Conservation (phyloP, 148 eudicot genomes). For the Nyssa sinensis region DNA sequence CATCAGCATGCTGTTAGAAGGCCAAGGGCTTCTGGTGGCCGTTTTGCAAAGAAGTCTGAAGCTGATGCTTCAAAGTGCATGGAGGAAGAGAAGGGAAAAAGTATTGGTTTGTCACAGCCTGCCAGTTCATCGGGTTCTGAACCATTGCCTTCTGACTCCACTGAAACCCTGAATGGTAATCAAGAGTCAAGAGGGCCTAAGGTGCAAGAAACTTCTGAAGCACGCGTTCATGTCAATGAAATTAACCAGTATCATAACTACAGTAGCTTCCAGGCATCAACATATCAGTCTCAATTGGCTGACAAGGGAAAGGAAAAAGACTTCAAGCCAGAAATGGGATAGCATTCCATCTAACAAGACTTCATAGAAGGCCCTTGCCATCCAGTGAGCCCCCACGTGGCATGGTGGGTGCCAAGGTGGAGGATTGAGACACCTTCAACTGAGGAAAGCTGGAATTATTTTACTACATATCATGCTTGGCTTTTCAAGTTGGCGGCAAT, state of each 20-base stretch:
- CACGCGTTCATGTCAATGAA: constrained; percentile 17
- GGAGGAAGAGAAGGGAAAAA: constrained; percentile 31
- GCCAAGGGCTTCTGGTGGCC: constrained; percentile 86
- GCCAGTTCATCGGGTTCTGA: constrained; percentile 34
- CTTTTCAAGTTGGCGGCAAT: constrained; percentile 44
- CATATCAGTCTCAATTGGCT: constrained; percentile 17
- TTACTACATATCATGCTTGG: constrained; percentile 66
- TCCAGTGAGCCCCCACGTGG: constrained; percentile 20
- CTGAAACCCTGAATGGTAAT: constrained; percentile 6
- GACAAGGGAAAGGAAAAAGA: constrained; percentile 17
- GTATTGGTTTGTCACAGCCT: constrained; percentile 29
- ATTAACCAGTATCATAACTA: constrained; percentile 19
- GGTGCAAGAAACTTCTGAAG: constrained; percentile 22
- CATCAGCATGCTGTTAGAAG: constrained; percentile 96
- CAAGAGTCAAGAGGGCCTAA: constrained; percentile 31
- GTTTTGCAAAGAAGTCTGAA: constrained; percentile 78
- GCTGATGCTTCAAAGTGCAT: constrained; percentile 36
- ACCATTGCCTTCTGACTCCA: constrained; percentile 12
- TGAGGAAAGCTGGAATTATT: no score
- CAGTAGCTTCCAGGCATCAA: constrained; percentile 17
- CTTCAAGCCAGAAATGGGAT: constrained; percentile 54
- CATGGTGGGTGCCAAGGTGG: background rate
- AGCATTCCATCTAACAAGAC: constrained; percentile 37
- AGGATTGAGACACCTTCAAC: background rate
- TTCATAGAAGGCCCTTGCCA: constrained; percentile 53